Percentiles rank a stretch among this genome's conserved stretches.
These are phyloP conservation scores for Kluyveromyces marxianus DNA, from an alignment of 1,139 yeast species.

Conservation along the genomic window DNA sequence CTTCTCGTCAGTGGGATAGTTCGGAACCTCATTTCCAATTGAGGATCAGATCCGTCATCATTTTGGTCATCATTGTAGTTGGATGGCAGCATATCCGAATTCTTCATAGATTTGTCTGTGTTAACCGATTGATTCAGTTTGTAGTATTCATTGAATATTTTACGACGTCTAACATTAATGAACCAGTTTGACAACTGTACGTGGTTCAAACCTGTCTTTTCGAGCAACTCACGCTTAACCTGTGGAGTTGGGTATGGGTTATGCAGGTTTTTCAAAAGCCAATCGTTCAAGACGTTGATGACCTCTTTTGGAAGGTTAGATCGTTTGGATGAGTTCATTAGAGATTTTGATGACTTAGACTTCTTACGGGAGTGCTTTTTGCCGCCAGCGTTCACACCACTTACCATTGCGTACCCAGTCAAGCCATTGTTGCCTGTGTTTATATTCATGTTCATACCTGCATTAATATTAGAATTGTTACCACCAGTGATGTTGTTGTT, in stretches of 20 bases:
- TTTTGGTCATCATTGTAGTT: constrained; percentile 9
- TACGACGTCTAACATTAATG: constrained; percentile 87
- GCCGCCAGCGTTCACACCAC: background rate
- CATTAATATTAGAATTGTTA: too few species aligned
- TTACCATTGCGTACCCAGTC: background rate
- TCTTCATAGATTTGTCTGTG: constrained; percentile 10
- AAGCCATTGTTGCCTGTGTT: too few species aligned
- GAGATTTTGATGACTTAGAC: background rate
- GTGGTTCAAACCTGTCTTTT: constrained; percentile 78
- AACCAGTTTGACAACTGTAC: constrained; percentile 96
- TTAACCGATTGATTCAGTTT: constrained; percentile 20
- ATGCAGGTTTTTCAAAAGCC: constrained; percentile 79
- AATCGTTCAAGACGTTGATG: constrained; percentile 67
- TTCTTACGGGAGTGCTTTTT: background rate
- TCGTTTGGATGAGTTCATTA: constrained; percentile 34
- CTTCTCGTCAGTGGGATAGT: constrained; percentile 28
- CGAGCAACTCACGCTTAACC: constrained; percentile 74
- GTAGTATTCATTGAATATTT: constrained; percentile 39
- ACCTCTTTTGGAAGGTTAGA: constrained; percentile 87
- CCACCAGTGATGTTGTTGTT: too few species aligned
- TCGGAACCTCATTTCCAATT: constrained; percentile 20
- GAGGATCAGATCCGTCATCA: constrained; percentile 20
- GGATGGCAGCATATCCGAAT: constrained; percentile 10
- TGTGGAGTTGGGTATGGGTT: constrained; percentile 94
- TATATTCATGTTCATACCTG: too few species aligned